Percentiles rank a stretch among this genome's conserved stretches.
Conservation (phyloP, 441 rosid species). For the Eruca vesicaria region DNA sequence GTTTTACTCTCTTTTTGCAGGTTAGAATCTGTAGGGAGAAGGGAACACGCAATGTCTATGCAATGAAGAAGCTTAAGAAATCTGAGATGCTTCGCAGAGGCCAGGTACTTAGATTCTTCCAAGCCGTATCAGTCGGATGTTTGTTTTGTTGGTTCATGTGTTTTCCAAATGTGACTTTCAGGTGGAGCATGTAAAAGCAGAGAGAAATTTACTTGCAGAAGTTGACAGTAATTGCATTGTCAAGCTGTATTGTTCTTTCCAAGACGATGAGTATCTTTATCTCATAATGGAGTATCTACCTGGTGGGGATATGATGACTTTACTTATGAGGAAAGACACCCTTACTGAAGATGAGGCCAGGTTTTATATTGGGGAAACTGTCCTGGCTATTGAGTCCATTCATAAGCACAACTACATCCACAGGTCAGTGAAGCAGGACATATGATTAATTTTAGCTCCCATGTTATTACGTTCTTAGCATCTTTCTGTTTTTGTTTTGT, state of each 20-base stretch:
- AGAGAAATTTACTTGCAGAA: conserved; percentile 95
- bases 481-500: not conserved
- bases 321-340: conserved; percentile 90
- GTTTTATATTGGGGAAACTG: conserved; percentile 94
- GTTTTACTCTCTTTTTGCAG: conserved; percentile 34
- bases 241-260: conserved; percentile 90
- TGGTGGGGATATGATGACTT: conserved; percentile 99
- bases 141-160: conserved; percentile 21
- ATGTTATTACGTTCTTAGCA: not conserved
- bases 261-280: conserved; percentile 89
- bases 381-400: conserved; percentile 90
- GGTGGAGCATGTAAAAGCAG: conserved; percentile 99
- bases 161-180: conserved; percentile 34
- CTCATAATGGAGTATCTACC: conserved; percentile 97
- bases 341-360: conserved; percentile 90
- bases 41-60: conserved; percentile 84
- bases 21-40: conserved; percentile 90
- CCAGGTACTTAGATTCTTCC: conserved; percentile 50
- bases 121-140: not conserved
- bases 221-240: conserved; percentile 98
- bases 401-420: conserved; percentile 95
- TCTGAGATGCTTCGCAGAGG: conserved; percentile 99
- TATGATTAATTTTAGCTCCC: not conserved
- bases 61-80: conserved; percentile 95
- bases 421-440: conserved; percentile 49